Conservation (phyloP, 2,329 filamentous ascomycete genomes). For the Alternaria dauci region DNA sequence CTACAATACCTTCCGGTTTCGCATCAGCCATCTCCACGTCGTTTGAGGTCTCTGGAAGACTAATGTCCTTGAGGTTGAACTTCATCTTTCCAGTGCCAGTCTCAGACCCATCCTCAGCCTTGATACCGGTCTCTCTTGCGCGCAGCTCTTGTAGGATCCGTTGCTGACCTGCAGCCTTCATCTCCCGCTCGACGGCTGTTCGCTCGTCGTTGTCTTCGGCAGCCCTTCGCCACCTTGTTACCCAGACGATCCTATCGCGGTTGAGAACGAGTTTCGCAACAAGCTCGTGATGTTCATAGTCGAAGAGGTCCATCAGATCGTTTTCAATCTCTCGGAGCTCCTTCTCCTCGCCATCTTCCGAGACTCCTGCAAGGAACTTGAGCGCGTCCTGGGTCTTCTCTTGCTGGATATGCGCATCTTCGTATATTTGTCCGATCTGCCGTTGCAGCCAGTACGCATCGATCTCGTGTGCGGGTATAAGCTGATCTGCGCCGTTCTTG, state of each 20-base stretch:
- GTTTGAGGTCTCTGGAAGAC: conserved; percentile 68
- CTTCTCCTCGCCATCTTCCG: conserved; percentile 81
- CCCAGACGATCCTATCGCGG: conserved; percentile 93
- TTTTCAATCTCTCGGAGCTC: conserved; percentile 94
- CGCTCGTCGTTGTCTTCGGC: conserved; percentile 79
- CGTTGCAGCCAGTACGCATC: conserved; percentile 98
- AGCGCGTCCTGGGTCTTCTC: conserved; percentile 89
- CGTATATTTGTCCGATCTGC: conserved; percentile 86
- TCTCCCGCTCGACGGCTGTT: conserved; percentile 83
- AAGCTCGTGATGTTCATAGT: conserved; percentile 94
- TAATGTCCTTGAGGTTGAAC: conserved; percentile 83
- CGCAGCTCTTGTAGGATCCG: conserved; percentile 88
- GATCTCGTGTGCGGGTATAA: conserved; percentile 84
- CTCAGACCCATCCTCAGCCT: conserved; percentile 64
- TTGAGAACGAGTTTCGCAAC: conserved; percentile 92
- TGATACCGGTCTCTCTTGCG: conserved; percentile 70
- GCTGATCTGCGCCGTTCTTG: conserved; percentile 60
- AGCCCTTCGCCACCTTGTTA: conserved; percentile 83
- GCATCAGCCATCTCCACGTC: conserved; percentile 54
- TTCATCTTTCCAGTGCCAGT: conserved; percentile 80
- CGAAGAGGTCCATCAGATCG: conserved; percentile 97
- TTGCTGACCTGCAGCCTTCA: conserved; percentile 86
- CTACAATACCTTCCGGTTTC: conserved; percentile 66
- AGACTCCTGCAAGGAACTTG: conserved; percentile 79
- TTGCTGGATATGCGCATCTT: conserved; percentile 90